Base-by-base conservation (phyloP, 345 rosid species). In the Leavenworthia alabamica region DNA sequence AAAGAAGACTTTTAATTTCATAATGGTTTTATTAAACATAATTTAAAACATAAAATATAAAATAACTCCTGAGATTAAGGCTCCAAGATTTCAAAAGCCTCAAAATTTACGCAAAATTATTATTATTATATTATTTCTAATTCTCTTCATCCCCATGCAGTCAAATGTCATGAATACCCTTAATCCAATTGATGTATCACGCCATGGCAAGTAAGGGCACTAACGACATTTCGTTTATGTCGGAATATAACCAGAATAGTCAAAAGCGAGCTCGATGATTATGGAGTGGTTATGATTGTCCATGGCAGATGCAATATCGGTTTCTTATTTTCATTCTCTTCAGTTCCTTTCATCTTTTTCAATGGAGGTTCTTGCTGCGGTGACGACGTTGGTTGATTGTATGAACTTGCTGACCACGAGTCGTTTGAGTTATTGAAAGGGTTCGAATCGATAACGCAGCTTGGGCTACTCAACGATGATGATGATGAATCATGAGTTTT, bases 381-480 rank as follows among this genome's bases (percentile, higher is more conserved):
- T 6, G 59, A 36, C 5, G 56, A 28, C 10, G 68, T 28, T 33
- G 71, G 16, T 26, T 24, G 67, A 51, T n/a, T 72, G 12, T 72
- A 67, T 37, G 77, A 59, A 47, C 42, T 80, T 77, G 60, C 66
- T 17, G 70, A 64, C 80, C 86, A 78, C 4, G 84, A 74, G 47
- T 80, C 82, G 67, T 73, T 72, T 3, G 83, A 82, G 70, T 78
- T 67, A 4, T 20, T 58, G 55, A 72, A 64, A 33, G 84, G 80
- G 45, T 66, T 60, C 6, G 83, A 65, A 62, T 84, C 87, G 14
- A 88, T 84, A 23, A 82, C 94, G 3, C 88, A 80, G 36, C 83
- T 81, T 3, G 92, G 90, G 64, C 95, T 84, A 24, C 4, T 23
- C 52, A 80, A 62, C 1, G 83, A 78, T 37, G 68, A 37, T n/a